Conservation (phyloP, 2,329 filamentous ascomycete species). For the Lachnellula arida region DNA sequence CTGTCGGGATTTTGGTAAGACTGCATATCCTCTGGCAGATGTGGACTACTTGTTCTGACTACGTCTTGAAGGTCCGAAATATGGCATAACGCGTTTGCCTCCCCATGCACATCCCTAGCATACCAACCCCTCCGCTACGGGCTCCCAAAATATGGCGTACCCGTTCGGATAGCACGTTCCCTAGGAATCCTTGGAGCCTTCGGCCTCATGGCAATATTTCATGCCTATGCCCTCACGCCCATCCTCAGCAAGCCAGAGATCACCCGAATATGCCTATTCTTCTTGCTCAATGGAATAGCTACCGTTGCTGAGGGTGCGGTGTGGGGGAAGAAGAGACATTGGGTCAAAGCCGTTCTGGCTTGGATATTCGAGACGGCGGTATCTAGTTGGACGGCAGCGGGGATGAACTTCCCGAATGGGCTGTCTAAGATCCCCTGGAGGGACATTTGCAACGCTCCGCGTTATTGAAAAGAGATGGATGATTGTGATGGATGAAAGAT, state of each 20-base stretch:
- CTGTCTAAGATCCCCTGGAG: slow-evolving; percentile 31
- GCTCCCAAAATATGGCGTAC: slow-evolving; percentile 31
- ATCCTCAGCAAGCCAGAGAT: slow-evolving; percentile 31
- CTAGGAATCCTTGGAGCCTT: slow-evolving; percentile 36
- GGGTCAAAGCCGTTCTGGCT: slow-evolving; percentile 30
- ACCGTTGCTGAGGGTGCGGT: slow-evolving; percentile 32
- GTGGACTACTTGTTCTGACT: neutral
- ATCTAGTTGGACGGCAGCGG: slow-evolving; percentile 34
- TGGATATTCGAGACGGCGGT: slow-evolving; percentile 34
- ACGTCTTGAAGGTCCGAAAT: slow-evolving; percentile 32
- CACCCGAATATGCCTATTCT: slow-evolving; percentile 35
- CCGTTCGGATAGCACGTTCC: slow-evolving; percentile 30
- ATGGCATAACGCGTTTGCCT: slow-evolving; percentile 40
- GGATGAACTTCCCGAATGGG: slow-evolving; percentile 32
- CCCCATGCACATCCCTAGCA: slow-evolving; percentile 36
- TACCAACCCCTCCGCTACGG: slow-evolving; percentile 34
- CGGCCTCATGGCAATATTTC: slow-evolving; percentile 37
- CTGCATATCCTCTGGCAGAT: neutral
- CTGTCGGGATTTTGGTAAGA: slow-evolving; percentile 36
- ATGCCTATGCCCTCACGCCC: slow-evolving; percentile 35
- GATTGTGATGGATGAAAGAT: neutral
- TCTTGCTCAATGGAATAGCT: slow-evolving; percentile 37
- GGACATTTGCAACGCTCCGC: slow-evolving; percentile 25
- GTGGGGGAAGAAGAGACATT: slow-evolving; percentile 34
- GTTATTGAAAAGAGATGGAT: neutral